Percentiles rank a stretch among this genome's conserved stretches.
These are phyloP conservation scores for Trypethelium eluteriae DNA, from an alignment of 495 filamentous ascomycete species.

Conservation along the genomic window DNA sequence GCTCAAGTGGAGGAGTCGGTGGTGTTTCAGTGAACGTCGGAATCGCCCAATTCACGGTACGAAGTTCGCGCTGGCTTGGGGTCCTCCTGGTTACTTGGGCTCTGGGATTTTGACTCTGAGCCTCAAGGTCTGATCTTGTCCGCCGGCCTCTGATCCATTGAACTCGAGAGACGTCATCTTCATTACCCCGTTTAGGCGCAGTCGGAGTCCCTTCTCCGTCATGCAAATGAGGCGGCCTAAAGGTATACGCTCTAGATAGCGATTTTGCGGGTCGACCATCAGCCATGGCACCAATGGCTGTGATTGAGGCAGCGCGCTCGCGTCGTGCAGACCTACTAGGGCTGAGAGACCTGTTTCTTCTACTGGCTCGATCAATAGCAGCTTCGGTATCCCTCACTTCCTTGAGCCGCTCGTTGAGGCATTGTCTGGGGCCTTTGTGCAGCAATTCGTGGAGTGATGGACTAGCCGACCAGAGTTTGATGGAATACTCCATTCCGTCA, in stretches of 20 bases:
- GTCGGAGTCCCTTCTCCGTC: too few relatives aligned
- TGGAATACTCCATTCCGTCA: neutral
- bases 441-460: neutral
- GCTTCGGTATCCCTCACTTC: neutral
- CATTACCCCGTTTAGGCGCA: neutral
- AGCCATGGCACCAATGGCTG: neutral
- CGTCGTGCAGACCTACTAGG: neutral
- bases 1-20: neutral
- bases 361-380: neutral
- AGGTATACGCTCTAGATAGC: neutral
- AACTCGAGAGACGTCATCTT: neutral
- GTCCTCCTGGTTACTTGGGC: neutral
- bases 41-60: neutral
- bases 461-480: conserved; percentile 1
- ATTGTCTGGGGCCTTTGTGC: neutral
- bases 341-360: neutral
- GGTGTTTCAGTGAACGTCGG: neutral
- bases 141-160: conserved; percentile 6
- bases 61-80: neutral
- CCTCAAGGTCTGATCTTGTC: conserved; percentile 3
- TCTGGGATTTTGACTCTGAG: neutral
- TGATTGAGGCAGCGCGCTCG: neutral
- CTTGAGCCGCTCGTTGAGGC: conserved; percentile 3
- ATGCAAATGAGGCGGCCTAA: neutral
- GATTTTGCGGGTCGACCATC: neutral